Evolutionary conservation across 306 rosid species (phyloP), one percentile per base, ranked within the genome.

Genomic region (Sesbania bispinosa): DNA sequence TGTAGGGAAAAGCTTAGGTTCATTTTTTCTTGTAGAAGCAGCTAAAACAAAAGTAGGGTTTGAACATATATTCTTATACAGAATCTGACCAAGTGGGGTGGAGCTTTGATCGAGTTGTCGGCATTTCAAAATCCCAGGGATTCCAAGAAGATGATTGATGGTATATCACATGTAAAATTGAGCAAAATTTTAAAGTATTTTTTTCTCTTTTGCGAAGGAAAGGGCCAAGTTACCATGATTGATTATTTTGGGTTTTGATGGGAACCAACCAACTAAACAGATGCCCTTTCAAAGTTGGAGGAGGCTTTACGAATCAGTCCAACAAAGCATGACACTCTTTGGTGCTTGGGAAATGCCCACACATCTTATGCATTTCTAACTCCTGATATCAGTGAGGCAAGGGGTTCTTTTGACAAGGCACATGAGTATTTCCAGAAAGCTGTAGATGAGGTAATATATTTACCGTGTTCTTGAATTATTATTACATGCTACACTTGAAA

Each of bases 21-120:
- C 6, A 67, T n/a, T 67, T 59, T 58, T 68, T 3, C 53, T 51
- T 42, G 36, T 48, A 18, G 24, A 46, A 46, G 27, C 46, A 23
- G 35, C 15, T 50, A 3, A 38, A 45, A 42, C 24, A 52, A 11
- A 8, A 1, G 7, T 15, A 16, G 38, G 26, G 47, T 48, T 9
- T 69, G 2, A 38, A n/a, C 13, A 2, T 67, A 6, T 51, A 6
- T 29, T 7, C 46, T 24, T 47, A 33, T 79, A 41, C 85, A 92
- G 98, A 89, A 88, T 80, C 72, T 89, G 63, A 83, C 91, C 14
- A 89, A 80, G 60, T 89, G 92, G 98, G 98, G 85, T 15, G 88
- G 85, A 36, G 85, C 96, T 10, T 68, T 92, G 76, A 87, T 92
- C 8, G 98, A 92, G 66, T 75, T 89, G 29, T 86, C 98, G 3